phyloP scores from a whole-genome alignment of 2,329 filamentous ascomycete species.

The Trichoderma koningii region DNA sequence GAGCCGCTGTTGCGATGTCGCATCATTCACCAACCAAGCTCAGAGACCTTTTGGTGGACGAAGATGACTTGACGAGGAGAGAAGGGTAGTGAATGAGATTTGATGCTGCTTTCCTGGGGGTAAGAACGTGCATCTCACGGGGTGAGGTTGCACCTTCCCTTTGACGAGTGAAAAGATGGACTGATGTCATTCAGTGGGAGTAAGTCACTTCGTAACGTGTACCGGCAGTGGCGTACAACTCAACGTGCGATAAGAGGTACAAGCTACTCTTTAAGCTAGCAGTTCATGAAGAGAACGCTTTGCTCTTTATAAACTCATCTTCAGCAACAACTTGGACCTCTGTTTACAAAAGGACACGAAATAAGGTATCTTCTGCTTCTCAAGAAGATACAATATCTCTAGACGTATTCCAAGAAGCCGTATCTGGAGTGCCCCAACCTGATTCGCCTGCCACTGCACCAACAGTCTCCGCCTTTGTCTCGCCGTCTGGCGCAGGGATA shows the following conservation, averaged over 20 bases:
- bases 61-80: neutral
- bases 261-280: no score
- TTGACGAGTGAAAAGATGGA: no score
- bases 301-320: no score
- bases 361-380: neutral
- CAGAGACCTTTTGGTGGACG: neutral
- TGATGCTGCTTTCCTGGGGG: neutral
- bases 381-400: neutral
- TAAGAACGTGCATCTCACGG: no score
- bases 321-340: no score
- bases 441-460: neutral
- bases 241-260: no score
- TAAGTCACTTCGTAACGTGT: no score
- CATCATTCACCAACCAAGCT: neutral
- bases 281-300: no score
- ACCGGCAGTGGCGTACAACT: fast-evolving
- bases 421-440: neutral
- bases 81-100: neutral
- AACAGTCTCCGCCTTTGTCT: constrained; percentile 18
- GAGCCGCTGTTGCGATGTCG: neutral
- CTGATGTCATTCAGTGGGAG: no score
- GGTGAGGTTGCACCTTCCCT: no score
- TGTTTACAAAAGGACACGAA: no score
- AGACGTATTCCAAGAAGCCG: neutral
- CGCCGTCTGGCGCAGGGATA: constrained; percentile 21